phyloP scores from a whole-genome alignment of 2,329 filamentous ascomycete genomes.

The Colletotrichum sublineola region DNA sequence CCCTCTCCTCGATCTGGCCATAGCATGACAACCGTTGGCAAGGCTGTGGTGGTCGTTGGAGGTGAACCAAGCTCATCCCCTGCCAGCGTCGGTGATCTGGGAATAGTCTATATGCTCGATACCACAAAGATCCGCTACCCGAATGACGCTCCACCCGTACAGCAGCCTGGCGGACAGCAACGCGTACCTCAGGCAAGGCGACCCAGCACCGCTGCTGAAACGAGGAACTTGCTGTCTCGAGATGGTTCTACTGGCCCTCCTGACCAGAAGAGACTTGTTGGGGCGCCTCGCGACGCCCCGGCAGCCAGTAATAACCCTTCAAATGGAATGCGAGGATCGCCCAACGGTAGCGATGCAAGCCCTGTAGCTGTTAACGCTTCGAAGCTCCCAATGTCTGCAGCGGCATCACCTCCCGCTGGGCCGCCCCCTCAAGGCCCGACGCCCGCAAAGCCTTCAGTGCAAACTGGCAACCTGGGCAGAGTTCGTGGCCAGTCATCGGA shows the following conservation, averaged over 20 bases:
- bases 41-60: constrained; percentile 91
- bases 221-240: constrained; percentile 58
- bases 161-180: constrained; percentile 48
- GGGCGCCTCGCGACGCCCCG: constrained; percentile 51
- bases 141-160: constrained; percentile 72
- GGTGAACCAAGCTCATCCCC: constrained; percentile 93
- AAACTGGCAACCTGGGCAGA: constrained; percentile 57
- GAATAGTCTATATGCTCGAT: constrained; percentile 91
- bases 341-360: constrained; percentile 56
- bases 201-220: constrained; percentile 57
- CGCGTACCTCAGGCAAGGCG: constrained; percentile 57
- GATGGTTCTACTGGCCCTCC: constrained; percentile 66
- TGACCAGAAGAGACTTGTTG: constrained; percentile 64
- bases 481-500: constrained; percentile 65
- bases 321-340: constrained; percentile 58
- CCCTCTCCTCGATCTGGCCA: constrained; percentile 94
- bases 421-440: constrained; percentile 69
- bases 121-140: constrained; percentile 97
- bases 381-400: constrained; percentile 57
- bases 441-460: constrained; percentile 60
- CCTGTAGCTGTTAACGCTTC: constrained; percentile 52
- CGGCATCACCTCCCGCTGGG: constrained; percentile 53
- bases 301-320: constrained; percentile 53
- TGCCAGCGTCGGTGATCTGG: constrained; percentile 84
- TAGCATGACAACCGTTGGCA: constrained; percentile 96